Evolutionary conservation across 441 rosid genomes (phyloP), one percentile per base, ranked within the genome.

Genomic region (Croton setiger): DNA sequence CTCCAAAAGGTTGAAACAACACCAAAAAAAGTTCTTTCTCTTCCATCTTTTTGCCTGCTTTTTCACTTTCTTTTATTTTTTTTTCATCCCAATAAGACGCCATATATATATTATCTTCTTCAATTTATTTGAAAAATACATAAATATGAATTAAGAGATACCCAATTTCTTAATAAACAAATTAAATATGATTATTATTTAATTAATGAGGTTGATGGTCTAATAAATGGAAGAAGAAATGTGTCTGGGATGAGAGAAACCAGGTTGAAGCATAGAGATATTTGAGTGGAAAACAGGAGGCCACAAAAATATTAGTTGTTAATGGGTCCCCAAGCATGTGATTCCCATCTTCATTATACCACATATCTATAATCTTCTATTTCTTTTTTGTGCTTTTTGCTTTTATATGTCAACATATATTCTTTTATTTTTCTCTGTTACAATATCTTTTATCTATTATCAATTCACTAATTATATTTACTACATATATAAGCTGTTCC

Each of bases 251-350:
- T 65, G 63, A 23, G 49, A 7, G 59, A 47, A 69, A 21, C 20
- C 12, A 49, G n/a, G 53, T 39, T 17, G 63, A 67, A 72, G 67
- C 75, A 73, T 59, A 63, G 13, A 67, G 75, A 64, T 52, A 64
- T 54, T 62, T 64, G 20, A 63, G 15, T 45, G 64, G 37, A 53
- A 13, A 61, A 1, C 4, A 53, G 63, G 8, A 23, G 56, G 65
- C 75, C 75, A 71, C 68, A 55, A 43, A 47, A 45, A 53, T 14
- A 52, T 37, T 63, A 53, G 73, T 63, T 63, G 68, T 58, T 52
- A 14, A 10, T 60, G 83, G 83, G 75, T 47, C 82, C 80, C 74
- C 35, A 49, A 55, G 54, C 78, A 75, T 75, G 78, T 67, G 75
- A 65, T 65, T 4, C 66, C 63, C 1, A 61, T 63, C 72, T 21